Evolutionary conservation across 192 early-diverging fungal genomes (phyloP).

Genomic region (Backusella tuberculispora): DNA sequence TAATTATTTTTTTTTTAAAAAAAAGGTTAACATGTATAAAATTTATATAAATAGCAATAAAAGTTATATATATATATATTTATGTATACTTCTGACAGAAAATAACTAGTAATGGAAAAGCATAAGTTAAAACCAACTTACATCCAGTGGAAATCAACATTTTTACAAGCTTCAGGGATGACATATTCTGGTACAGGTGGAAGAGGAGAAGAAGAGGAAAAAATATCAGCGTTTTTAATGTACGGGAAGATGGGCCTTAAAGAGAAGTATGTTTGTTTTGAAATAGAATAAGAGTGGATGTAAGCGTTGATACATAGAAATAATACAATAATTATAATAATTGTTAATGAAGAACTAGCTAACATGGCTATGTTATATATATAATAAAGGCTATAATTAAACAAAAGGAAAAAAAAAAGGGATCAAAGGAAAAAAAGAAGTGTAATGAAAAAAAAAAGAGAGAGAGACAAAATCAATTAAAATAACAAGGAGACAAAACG

Average conservation of each 20-base stretch:
- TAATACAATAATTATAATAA: background rate
- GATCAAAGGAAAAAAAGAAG: too few relatives aligned
- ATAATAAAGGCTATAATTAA: background rate
- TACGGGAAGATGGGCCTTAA: background rate
- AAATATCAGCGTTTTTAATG: background rate
- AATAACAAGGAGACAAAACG: background rate
- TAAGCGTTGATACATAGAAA: background rate
- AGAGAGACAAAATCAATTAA: too few relatives aligned
- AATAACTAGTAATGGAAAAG: background rate
- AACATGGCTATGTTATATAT: background rate
- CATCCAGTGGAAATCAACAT: conserved; percentile 9
- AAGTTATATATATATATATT: background rate
- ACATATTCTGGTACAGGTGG: background rate
- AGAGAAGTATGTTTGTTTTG: background rate
- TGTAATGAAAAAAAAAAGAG: too few relatives aligned
- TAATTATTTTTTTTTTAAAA: background rate
- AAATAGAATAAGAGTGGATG: background rate
- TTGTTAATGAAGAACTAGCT: background rate
- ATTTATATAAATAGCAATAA: background rate
- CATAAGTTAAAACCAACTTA: background rate
- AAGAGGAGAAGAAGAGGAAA: background rate
- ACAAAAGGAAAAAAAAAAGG: background rate
- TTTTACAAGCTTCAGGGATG: background rate
- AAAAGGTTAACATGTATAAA: background rate
- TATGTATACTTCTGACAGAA: background rate